phyloP scores from a whole-genome alignment of 495 filamentous ascomycete genomes.

The Staphylotrichum tortipilum region DNA sequence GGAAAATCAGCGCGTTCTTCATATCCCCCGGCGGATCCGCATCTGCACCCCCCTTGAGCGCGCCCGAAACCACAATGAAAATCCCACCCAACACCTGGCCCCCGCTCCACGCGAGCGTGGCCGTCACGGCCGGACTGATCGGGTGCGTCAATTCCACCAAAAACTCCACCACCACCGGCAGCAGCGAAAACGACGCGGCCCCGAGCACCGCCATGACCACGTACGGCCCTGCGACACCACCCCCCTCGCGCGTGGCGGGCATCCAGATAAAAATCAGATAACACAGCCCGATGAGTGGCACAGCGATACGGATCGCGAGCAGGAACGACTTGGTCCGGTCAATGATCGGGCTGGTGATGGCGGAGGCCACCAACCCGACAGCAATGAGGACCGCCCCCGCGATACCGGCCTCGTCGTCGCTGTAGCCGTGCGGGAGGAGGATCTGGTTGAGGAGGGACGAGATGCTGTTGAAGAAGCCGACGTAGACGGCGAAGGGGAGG shows the following conservation, averaged over 20 bases:
- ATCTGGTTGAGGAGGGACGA: slow-evolving; percentile 88
- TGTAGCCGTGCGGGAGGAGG: slow-evolving; percentile 71
- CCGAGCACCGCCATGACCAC: slow-evolving; percentile 65
- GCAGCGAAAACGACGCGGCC: slow-evolving; percentile 66
- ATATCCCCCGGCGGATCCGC: slow-evolving; percentile 60
- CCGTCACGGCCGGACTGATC: slow-evolving; percentile 77
- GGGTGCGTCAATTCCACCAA: slow-evolving; percentile 80
- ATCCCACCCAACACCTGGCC: slow-evolving; percentile 72
- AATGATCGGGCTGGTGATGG: slow-evolving; percentile 68
- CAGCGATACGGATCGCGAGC: slow-evolving; percentile 59
- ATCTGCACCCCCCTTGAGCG: slow-evolving; percentile 52
- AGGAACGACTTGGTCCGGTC: slow-evolving; percentile 79
- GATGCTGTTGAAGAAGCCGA: slow-evolving; percentile 86
- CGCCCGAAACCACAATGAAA: slow-evolving; percentile 76
- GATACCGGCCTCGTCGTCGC: slow-evolving; percentile 75
- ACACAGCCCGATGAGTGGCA: slow-evolving; percentile 62
- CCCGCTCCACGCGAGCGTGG: slow-evolving; percentile 72
- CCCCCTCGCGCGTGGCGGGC: slow-evolving; percentile 49
- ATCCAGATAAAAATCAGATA: slow-evolving; percentile 80
- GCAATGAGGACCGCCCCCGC: slow-evolving; percentile 86
- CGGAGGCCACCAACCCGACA: slow-evolving; percentile 69
- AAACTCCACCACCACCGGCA: slow-evolving; percentile 82
- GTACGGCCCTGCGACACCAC: slow-evolving; percentile 57
- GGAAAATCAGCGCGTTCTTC: slow-evolving; percentile 65
- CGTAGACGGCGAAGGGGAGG: slow-evolving; percentile 71